Evolutionary conservation across 176 grass and related monocot genomes (phyloP).

Genomic region (Miscanthus lutarioriparius): DNA sequence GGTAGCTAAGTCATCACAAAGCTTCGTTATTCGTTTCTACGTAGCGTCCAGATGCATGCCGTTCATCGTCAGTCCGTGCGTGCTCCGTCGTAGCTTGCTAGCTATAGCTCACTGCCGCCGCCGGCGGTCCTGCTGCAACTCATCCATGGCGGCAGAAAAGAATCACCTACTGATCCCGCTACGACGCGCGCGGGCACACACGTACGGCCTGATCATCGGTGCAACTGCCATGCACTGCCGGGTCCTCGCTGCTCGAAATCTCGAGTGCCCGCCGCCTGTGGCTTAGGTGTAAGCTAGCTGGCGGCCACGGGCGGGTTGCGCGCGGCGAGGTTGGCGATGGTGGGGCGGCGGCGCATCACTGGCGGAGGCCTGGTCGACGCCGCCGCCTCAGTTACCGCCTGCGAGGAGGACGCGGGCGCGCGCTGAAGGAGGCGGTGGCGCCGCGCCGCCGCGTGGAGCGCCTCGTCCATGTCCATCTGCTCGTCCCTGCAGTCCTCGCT

Average conservation of each 20-base stretch:
- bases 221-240: too few relatives aligned
- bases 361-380: not conserved
- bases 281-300: constrained; percentile 1
- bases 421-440: constrained; percentile 29
- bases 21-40: not conserved
- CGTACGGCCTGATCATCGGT: not conserved
- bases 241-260: too few relatives aligned
- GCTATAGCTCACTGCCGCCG: too few relatives aligned
- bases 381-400: not conserved
- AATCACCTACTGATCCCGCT: not conserved
- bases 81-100: not conserved
- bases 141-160: not conserved
- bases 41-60: not conserved
- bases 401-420: not conserved
- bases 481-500: constrained; percentile 70
- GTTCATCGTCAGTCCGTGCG: not conserved
- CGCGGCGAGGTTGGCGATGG: constrained; percentile 58
- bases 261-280: too few relatives aligned
- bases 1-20: not conserved
- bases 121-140: not conserved
- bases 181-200: not conserved
- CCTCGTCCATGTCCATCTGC: constrained; percentile 85
- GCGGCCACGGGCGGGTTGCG: constrained; percentile 42
- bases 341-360: constrained; percentile 47
- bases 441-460: constrained; percentile 48